Base-by-base conservation (phyloP, 1,284 basidiomycete genomes). In the Volvariella volvacea region DNA sequence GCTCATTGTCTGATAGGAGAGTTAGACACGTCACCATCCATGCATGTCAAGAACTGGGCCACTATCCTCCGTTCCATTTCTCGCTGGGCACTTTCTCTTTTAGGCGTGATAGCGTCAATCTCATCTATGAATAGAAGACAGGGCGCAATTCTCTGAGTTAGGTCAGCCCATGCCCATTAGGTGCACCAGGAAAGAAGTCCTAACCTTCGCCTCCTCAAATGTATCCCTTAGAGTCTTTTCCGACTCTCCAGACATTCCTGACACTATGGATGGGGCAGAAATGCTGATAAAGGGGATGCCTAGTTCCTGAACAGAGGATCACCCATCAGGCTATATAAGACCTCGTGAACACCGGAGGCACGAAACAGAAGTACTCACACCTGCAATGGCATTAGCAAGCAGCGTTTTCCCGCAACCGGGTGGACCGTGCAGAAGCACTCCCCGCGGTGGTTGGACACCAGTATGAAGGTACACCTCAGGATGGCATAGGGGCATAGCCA, bases 1-100 rank as follows among this genome's bases (percentile, higher is more conserved):
- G 15, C 19, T 22, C 12, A 28, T 20, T n/a, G 10, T 8, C 9
- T 12, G 33, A 38, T 21, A 42, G 40, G 20, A 17, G 2, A 28
- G 42, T 19, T 22, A 21, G 22, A 17, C 22, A 60, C 73, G 25
- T 39, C 53, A 93, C 92, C 93, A 61, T 98, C 95, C 84, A 99
- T 94, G 64, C 93, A 98, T 0, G 95, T 99, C 42, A 98, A 67
- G 44, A 98, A 88, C 63, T 99, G 95, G 0, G 93, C 95, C 6
- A 99, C 95, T 48, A 99, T 98, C 6, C 95, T 76, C 34, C 94
- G 71, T 58, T 99, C 95, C 95, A 98, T 99, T 68, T 99, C 95
- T 49, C 95, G 71, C 58, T 95, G 92, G 0, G 95, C 95, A 51
- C 89, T 98, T 67, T 98, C 95, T 49, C 95, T 74, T 66, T 99